Evolutionary conservation across 148 eudicot species (phyloP), one percentile per base, ranked within the genome.

Genomic region (Camellia lanceoleosa): DNA sequence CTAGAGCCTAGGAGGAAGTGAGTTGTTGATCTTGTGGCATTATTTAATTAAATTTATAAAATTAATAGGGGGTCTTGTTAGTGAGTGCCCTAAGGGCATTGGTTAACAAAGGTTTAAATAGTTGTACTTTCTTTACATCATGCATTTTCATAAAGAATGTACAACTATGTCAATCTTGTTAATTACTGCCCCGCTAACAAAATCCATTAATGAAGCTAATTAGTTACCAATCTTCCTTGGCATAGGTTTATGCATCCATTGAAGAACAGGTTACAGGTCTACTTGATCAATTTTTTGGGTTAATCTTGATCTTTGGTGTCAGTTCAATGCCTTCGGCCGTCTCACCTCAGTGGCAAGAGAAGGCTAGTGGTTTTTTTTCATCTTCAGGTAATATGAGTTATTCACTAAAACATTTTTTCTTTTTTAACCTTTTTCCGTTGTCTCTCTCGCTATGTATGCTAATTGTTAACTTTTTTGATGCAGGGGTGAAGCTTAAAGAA

Each of bases 331-430:
- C 94, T 58, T 85, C 97, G 18, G 82, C 82, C 71, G 74, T 77
- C 44, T 90, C 98, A 19, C 99, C 99, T 76, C 94, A 89, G 92
- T 96, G 98, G 99, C 98, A 96, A 81, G 99, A 96, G 78, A 96
- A 92, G 81, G 97, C 99, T 71, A 88, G 82, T 82, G 98, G 83
- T 52, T 93, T 96, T 82, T 92, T 96, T 75, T 93, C 94, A 63
- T 80, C 91, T 65, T 93, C 99, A 85, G 99, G 99, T 96, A 82
- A 73, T 68, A 38, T 54, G 23, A 7, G 62, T 44, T 52, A 6
- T 58, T 74, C 64, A 49, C 44, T 7, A 10, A 11, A 59, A 11
- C 11, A 20, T 68, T 38, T 58, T 14, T 23, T 68, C 5, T 52
- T 56, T 43, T 30, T 0, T 30, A 30, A 54, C 19, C 55, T 9